Evolutionary conservation across 192 early-diverging fungal species (phyloP).

Genomic region (Paraglomus occultum): DNA sequence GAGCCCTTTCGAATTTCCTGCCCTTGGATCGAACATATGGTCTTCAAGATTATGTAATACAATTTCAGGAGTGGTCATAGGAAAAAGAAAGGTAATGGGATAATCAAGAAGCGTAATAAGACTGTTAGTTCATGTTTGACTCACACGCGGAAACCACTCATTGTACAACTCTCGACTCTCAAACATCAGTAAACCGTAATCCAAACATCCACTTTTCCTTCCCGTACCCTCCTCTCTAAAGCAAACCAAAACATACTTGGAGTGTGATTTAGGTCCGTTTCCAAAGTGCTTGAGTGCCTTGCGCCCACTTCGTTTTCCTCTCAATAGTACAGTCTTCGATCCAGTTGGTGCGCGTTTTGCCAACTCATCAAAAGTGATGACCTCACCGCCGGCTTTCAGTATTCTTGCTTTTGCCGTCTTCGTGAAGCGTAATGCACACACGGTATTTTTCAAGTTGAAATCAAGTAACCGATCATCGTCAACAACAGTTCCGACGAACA

Average conservation of each 20-base stretch:
- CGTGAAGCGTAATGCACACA: conserved; percentile 95
- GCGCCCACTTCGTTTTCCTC: conserved; percentile 91
- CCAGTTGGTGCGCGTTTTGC: conserved; percentile 97
- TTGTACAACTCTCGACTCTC: too few relatives aligned
- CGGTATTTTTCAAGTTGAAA: conserved; percentile 87
- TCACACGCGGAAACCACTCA: too few relatives aligned
- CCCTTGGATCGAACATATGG: conserved; percentile 99
- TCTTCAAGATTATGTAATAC: background rate
- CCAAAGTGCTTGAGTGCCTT: conserved; percentile 99
- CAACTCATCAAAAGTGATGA: conserved; percentile 98
- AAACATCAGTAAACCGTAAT: too few relatives aligned
- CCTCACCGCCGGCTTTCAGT: conserved; percentile 98
- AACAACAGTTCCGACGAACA: conserved; percentile 95
- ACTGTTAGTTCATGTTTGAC: too few relatives aligned
- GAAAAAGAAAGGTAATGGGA: background rate
- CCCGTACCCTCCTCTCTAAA: too few relatives aligned
- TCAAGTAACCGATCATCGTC: conserved; percentile 93
- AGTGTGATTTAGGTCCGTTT: conserved; percentile 44
- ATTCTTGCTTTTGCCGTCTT: conserved; percentile 95
- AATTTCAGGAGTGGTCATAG: background rate
- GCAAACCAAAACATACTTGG: conserved; percentile 32
- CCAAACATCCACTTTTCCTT: too few relatives aligned
- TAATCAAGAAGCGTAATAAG: too few relatives aligned
- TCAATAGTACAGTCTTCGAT: conserved; percentile 91
- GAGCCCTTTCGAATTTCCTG: conserved; percentile 99